Evolutionary conservation across 257 asterid species (phyloP).

Genomic region (Rehmannia glutinosa): DNA sequence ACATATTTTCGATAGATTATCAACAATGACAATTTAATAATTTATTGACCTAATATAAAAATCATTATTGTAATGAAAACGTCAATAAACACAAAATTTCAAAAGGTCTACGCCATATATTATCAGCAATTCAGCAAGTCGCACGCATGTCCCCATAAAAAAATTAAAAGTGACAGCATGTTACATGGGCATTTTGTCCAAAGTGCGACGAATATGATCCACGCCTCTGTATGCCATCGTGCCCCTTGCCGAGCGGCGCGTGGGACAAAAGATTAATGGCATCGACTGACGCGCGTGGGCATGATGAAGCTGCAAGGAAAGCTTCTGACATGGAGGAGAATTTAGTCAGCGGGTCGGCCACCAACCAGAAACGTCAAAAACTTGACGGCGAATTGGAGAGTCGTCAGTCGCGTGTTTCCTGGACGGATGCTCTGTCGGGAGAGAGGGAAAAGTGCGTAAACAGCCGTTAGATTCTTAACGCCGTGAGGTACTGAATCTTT

Average conservation of each 20-base stretch:
- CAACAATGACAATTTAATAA: too few species aligned
- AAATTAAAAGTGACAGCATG: too few species aligned
- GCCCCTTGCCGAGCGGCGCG: not conserved
- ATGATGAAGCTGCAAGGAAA: not conserved
- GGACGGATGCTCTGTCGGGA: not conserved
- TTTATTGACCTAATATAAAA: too few species aligned
- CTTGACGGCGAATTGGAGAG: not conserved
- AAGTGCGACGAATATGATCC: too few species aligned
- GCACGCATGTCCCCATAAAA: too few species aligned
- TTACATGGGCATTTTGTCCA: too few species aligned
- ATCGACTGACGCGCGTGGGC: not conserved
- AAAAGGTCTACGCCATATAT: too few species aligned
- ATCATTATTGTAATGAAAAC: too few species aligned
- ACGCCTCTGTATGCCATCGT: not conserved
- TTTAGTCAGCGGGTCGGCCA: conserved; percentile 4
- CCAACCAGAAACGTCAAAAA: not conserved
- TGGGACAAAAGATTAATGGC: not conserved
- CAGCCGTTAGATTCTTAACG: not conserved
- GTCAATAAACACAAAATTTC: too few species aligned
- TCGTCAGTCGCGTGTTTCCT: not conserved
- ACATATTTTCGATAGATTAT: too few species aligned
- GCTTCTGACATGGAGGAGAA: not conserved
- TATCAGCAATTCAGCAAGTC: too few species aligned
- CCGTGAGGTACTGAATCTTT: not conserved
- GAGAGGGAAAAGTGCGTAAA: not conserved